These are phyloP conservation scores for Zygosaccharomyces sapae DNA, from an alignment of 1,139 yeast species.

Conservation along the genomic window DNA sequence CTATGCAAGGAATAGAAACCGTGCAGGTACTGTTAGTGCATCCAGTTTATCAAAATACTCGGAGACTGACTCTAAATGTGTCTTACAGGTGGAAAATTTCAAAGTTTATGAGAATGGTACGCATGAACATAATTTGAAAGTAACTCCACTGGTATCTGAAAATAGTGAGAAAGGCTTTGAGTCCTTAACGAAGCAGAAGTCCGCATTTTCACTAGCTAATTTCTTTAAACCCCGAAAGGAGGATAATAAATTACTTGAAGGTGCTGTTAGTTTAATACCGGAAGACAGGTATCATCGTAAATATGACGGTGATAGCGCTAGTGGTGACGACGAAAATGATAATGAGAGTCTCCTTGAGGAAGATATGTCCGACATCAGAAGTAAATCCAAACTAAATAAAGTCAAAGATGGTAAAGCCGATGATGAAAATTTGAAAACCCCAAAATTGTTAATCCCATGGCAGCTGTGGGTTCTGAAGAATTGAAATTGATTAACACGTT, in stretches of 20 bases:
- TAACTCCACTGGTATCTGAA: constrained; percentile 26
- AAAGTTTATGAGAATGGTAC: constrained; percentile 33
- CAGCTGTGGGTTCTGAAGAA: constrained; percentile 58
- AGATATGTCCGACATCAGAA: constrained; percentile 31
- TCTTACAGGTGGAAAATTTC: constrained; percentile 30
- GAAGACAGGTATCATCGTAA: constrained; percentile 9
- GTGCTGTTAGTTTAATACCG: constrained; percentile 32
- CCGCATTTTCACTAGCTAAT: constrained; percentile 29
- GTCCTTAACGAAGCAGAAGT: constrained; percentile 19
- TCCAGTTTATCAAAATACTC: constrained; percentile 21
- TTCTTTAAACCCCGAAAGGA: constrained; percentile 32
- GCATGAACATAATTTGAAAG: constrained; percentile 32
- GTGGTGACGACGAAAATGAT: constrained; percentile 5
- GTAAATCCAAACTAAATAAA: constrained; percentile 29
- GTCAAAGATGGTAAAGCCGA: constrained; percentile 16
- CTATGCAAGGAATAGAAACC: constrained; percentile 16
- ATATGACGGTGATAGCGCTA: not conserved
- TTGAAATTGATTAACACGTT: constrained; percentile 48
- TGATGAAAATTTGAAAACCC: constrained; percentile 34
- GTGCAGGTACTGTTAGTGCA: constrained; percentile 26
- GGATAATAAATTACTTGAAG: constrained; percentile 23
- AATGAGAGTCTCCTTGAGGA: constrained; percentile 13
- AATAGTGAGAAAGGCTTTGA: constrained; percentile 8
- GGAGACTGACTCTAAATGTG: constrained; percentile 24
- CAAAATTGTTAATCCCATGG: constrained; percentile 38